A percentile compares a stretch with the other conserved stretches of the same genome.
phyloP scores from a whole-genome alignment of 305 asterid genomes.

The Rubia balearica region DNA sequence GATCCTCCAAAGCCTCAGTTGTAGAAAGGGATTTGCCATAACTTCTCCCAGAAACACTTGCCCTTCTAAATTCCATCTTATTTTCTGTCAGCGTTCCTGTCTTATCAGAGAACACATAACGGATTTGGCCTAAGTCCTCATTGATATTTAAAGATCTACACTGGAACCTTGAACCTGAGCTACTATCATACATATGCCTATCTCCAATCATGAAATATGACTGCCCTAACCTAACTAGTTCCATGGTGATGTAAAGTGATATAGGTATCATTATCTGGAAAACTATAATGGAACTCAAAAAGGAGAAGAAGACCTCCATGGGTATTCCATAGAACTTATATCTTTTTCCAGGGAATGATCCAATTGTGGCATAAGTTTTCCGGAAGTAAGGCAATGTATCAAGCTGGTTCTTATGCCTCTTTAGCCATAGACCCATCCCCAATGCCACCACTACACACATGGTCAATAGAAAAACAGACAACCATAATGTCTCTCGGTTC shows the following conservation, averaged over 20 bases:
- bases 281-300: constrained; percentile 90
- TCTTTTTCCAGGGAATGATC: constrained; percentile 44
- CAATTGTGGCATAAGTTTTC: constrained; percentile 49
- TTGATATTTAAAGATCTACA: constrained; percentile 97
- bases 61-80: constrained; percentile 93
- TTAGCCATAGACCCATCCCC: constrained; percentile 93
- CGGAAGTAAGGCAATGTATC: constrained; percentile 85
- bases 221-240: constrained; percentile 94
- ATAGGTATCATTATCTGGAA: constrained; percentile 99
- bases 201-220: constrained; percentile 98
- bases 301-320: constrained; percentile 86
- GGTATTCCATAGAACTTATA: constrained; percentile 85
- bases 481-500: constrained; percentile 93
- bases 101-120: constrained; percentile 88
- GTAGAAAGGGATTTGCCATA: constrained; percentile 40
- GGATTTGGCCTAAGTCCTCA: constrained; percentile 96
- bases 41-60: constrained; percentile 73
- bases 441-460: constrained; percentile 82
- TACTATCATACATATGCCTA: constrained; percentile 65
- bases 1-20: constrained; percentile 33
- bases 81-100: constrained; percentile 96
- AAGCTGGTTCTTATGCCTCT: constrained; percentile 55
- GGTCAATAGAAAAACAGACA: constrained; percentile 74
- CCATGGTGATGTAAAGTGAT: constrained; percentile 97
- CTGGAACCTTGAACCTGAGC: constrained; percentile 82